Conservation (phyloP, 164 flowering plant genomes). For the Amborella trichopoda region DNA sequence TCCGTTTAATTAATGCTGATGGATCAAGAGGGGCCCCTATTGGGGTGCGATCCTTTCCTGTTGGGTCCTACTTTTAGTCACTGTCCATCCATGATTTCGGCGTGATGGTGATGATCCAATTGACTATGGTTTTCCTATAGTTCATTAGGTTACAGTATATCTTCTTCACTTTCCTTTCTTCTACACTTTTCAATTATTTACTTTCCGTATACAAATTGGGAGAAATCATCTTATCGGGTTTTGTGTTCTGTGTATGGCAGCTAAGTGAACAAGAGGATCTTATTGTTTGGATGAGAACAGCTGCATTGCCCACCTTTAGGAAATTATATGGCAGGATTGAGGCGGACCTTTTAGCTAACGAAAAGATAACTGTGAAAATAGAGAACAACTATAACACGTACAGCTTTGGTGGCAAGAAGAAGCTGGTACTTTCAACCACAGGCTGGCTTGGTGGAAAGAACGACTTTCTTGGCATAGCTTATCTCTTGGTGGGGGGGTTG, state of each 20-base stretch:
- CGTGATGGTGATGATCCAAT: no score
- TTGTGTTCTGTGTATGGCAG: conserved; percentile 23
- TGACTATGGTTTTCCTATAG: no score
- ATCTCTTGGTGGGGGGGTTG: conserved; percentile 2
- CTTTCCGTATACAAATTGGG: background rate
- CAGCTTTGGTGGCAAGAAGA: conserved; percentile 4
- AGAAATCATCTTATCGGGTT: background rate
- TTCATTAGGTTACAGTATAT: no score
- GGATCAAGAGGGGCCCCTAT: no score
- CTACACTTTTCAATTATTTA: no score
- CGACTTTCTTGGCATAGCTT: conserved; percentile 3
- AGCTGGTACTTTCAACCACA: conserved; percentile 11
- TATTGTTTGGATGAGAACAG: conserved; percentile 4
- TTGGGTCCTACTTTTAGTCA: no score
- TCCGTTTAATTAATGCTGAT: background rate
- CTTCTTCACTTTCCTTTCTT: no score
- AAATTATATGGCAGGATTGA: conserved; percentile 2
- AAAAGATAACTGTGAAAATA: background rate
- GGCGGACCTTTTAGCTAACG: background rate
- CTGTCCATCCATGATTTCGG: no score
- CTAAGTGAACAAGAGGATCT: conserved; percentile 62
- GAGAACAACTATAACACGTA: conserved; percentile 4
- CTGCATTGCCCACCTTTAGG: conserved; percentile 1
- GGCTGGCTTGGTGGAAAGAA: conserved; percentile 9
- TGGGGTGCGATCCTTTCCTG: no score